Conservation (phyloP, 495 filamentous ascomycete genomes). For the Talaromyces stipitatus region DNA sequence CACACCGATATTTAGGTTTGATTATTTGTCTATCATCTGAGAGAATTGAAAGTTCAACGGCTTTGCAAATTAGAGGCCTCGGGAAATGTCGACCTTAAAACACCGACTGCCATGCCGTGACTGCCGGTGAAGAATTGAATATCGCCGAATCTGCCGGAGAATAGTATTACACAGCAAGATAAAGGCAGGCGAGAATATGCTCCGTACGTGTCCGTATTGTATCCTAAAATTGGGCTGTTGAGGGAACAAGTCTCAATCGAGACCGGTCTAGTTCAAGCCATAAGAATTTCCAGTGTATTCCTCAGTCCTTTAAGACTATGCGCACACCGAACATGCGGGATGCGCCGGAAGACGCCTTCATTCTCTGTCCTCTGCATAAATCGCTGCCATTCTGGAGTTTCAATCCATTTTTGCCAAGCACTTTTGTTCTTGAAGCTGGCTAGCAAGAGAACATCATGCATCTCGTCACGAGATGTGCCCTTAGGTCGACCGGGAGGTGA, state of each 20-base stretch:
- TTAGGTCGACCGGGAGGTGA: slow-evolving; percentile 3
- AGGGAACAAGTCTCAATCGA: neutral
- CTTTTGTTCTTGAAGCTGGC: slow-evolving; percentile 6
- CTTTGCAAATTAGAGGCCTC: no score
- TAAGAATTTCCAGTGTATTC: slow-evolving; percentile 5
- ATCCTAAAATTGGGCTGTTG: neutral
- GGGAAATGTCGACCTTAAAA: neutral
- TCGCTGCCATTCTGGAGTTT: slow-evolving; percentile 3
- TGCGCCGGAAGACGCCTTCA: slow-evolving; percentile 2
- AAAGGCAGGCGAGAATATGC: neutral
- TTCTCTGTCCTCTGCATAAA: slow-evolving; percentile 4
- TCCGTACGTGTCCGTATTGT: neutral
- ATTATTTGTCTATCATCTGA: neutral
- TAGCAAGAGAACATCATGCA: slow-evolving; percentile 7
- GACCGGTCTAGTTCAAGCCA: slow-evolving; percentile 3
- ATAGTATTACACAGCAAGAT: neutral
- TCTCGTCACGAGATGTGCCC: slow-evolving; percentile 5
- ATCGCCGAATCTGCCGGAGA: neutral
- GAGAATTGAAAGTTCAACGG: neutral
- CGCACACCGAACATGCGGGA: slow-evolving; percentile 8
- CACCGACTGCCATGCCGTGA: neutral
- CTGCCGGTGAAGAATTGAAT: neutral
- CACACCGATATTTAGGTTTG: neutral
- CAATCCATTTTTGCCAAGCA: slow-evolving; percentile 4
- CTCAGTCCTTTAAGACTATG: slow-evolving; percentile 6